These are phyloP conservation scores for Vitis hybrid DNA, from an alignment of 177 flowering plant species.

Conservation along the genomic window DNA sequence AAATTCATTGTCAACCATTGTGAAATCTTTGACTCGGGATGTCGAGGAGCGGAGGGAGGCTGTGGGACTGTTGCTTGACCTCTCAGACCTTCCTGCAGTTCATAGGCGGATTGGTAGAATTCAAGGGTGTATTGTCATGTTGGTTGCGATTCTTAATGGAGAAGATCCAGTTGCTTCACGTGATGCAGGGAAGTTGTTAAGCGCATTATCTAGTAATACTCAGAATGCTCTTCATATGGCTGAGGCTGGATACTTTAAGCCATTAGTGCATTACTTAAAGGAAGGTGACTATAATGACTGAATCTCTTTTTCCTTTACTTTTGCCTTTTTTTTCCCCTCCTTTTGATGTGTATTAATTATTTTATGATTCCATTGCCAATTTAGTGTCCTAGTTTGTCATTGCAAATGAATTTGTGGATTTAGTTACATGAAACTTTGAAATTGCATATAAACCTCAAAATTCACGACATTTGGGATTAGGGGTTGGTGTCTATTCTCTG, in stretches of 20 bases:
- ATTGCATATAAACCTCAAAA: too few relatives aligned
- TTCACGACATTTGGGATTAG: too few relatives aligned
- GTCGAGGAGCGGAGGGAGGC: conserved; percentile 76
- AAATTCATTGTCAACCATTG: conserved; percentile 46
- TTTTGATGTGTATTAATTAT: background rate
- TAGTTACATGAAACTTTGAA: too few relatives aligned
- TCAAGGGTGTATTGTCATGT: conserved; percentile 80
- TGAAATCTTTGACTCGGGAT: conserved; percentile 68
- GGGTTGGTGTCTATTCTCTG: too few relatives aligned
- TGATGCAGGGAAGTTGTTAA: conserved; percentile 57
- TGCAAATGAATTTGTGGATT: too few relatives aligned
- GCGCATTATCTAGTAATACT: conserved; percentile 60
- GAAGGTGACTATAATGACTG: conserved; percentile 43
- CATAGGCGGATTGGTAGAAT: conserved; percentile 64
- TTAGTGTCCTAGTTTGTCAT: too few relatives aligned
- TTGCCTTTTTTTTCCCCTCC: background rate
- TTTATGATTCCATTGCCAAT: too few relatives aligned
- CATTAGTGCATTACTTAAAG: conserved; percentile 61
- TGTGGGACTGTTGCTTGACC: conserved; percentile 60
- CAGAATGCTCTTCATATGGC: conserved; percentile 95
- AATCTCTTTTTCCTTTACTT: background rate
- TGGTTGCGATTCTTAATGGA: conserved; percentile 69
- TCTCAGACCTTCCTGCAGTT: conserved; percentile 49
- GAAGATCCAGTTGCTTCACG: conserved; percentile 57
- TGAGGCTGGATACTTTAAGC: conserved; percentile 86